These are phyloP conservation scores for Bromus sterilis DNA, from an alignment of 176 grass and related monocot genomes.

Conservation along the genomic window DNA sequence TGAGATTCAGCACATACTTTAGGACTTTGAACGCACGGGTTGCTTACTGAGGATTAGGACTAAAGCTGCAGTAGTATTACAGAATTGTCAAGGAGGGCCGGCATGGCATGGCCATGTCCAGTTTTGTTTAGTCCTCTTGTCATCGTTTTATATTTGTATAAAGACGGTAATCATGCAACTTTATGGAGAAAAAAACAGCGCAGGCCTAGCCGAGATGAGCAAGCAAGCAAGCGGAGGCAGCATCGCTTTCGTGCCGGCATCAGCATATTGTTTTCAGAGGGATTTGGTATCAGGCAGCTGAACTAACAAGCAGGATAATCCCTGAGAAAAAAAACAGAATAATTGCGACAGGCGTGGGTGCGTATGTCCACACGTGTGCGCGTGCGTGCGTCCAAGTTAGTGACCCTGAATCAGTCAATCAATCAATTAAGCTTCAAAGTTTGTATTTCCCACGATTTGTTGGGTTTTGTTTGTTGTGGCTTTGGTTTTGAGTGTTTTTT, in stretches of 20 bases:
- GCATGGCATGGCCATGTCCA: background rate
- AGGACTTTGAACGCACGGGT: background rate
- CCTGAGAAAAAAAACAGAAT: too few species aligned
- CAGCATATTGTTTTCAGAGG: background rate
- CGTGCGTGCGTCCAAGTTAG: too few species aligned
- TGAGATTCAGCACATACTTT: background rate
- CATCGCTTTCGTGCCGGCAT: slow-evolving; percentile 11
- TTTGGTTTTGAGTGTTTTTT: background rate
- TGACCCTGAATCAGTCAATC: background rate
- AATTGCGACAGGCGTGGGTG: background rate
- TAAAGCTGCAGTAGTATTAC: background rate
- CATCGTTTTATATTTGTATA: background rate
- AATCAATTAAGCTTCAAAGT: background rate
- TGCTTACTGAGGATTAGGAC: background rate
- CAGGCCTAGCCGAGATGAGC: background rate
- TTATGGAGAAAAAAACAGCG: background rate
- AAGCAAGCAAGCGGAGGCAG: background rate
- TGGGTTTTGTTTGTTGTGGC: too few species aligned
- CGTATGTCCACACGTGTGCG: slow-evolving; percentile 23
- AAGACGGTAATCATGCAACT: background rate
- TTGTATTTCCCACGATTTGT: too few species aligned
- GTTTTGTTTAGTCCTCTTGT: background rate
- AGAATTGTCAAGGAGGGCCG: background rate
- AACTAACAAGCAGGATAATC: slow-evolving; percentile 22
- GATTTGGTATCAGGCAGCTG: slow-evolving; percentile 39